These are phyloP conservation scores for Debaryomycetaceae sp. DNA, from an alignment of 1,139 yeast species.

Conservation along the genomic window DNA sequence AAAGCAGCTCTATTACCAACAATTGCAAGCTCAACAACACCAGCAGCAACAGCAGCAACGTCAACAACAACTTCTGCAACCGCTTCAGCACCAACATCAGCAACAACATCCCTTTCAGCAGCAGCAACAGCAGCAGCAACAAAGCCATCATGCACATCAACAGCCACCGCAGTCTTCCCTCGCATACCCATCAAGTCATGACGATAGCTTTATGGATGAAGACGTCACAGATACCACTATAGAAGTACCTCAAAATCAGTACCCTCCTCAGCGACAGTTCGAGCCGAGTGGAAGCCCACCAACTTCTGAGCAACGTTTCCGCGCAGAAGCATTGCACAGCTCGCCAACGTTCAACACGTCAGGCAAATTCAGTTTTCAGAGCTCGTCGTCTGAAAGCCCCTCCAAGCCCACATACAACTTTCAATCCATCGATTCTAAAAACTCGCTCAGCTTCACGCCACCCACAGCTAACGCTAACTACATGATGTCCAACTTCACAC, in stretches of 20 bases:
- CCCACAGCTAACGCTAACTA: constrained; percentile 19
- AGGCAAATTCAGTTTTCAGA: constrained; percentile 9
- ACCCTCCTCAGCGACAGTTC: constrained; percentile 2
- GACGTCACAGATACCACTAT: constrained; percentile 19
- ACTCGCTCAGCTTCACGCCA: constrained; percentile 35
- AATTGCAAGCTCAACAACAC: constrained; percentile 18
- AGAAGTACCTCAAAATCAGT: constrained; percentile 13
- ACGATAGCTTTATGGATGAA: constrained; percentile 41
- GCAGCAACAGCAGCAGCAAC: constrained; percentile 10
- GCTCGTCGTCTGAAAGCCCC: constrained; percentile 8
- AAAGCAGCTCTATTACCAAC: constrained; percentile 29
- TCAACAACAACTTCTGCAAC: constrained; percentile 6
- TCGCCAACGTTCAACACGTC: constrained; percentile 22
- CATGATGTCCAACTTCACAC: constrained; percentile 30
- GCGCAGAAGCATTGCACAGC: constrained; percentile 12
- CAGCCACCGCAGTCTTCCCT: constrained; percentile 7
- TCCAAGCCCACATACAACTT: constrained; percentile 17
- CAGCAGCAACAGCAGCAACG: constrained; percentile 12
- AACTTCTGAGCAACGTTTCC: background rate
- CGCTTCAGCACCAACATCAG: constrained; percentile 8
- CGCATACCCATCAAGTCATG: constrained; percentile 9
- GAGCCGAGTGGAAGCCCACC: background rate
- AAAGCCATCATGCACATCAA: constrained; percentile 3
- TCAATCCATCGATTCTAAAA: constrained; percentile 35
- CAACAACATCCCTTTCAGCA: constrained; percentile 14